Percentiles rank a stretch among this genome's conserved stretches.
Evolutionary conservation across 306 rosid species (phyloP).

Genomic region (Rosa rugosa): DNA sequence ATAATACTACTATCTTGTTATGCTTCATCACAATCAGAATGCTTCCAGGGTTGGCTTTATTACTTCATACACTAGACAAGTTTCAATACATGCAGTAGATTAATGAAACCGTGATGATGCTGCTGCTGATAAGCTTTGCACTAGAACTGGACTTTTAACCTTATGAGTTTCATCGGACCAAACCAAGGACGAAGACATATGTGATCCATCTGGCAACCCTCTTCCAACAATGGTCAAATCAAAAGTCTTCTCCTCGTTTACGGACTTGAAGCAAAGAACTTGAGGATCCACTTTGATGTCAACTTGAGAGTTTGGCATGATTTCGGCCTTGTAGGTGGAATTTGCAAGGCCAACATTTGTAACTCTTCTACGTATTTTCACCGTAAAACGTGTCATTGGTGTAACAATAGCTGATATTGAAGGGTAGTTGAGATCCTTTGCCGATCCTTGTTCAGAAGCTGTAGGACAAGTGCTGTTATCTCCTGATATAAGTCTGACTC

Average conservation of each 20-base stretch:
- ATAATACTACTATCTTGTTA: too few species aligned
- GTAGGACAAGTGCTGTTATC: conserved; percentile 19
- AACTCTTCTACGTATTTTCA: conserved; percentile 18
- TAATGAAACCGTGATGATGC: neutral
- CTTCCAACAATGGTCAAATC: conserved; percentile 17
- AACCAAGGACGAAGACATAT: neutral
- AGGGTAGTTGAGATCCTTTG: conserved; percentile 27
- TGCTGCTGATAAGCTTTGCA: neutral
- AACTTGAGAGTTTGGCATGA: neutral
- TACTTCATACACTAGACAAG: too few species aligned
- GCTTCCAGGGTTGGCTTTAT: too few species aligned
- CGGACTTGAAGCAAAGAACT: conserved; percentile 17
- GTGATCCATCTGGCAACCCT: neutral
- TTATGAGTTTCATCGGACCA: conserved; percentile 30
- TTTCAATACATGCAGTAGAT: too few species aligned
- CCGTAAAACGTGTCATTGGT: neutral
- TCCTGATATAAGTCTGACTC: neutral
- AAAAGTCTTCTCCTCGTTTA: conserved; percentile 23
- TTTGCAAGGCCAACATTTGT: conserved; percentile 31
- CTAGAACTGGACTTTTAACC: conserved; percentile 23
- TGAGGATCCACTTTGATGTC: conserved; percentile 18
- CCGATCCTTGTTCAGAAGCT: neutral
- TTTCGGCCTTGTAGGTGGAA: conserved; percentile 17
- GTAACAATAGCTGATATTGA: conserved; percentile 20
- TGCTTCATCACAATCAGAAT: too few species aligned